These are phyloP conservation scores for Solanum hybrid DNA, from an alignment of 305 asterid genomes.

Conservation along the genomic window DNA sequence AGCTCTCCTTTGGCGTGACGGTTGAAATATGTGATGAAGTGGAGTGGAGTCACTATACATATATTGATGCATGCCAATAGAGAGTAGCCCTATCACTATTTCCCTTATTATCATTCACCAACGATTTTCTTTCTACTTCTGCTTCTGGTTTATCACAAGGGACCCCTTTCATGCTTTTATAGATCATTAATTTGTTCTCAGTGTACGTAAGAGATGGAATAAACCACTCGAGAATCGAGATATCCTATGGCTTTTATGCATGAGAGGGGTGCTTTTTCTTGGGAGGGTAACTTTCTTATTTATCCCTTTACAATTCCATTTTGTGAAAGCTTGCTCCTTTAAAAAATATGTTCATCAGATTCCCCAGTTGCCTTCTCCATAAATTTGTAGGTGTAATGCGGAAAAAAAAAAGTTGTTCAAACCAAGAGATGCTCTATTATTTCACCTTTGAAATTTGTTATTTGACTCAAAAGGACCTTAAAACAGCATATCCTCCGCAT, in stretches of 20 bases:
- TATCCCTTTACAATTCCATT: background rate
- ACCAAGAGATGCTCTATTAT: slow-evolving; percentile 13
- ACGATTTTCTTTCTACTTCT: background rate
- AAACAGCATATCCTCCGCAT: slow-evolving; percentile 23
- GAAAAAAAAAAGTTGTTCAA: background rate
- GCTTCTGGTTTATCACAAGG: background rate
- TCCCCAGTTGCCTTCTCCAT: slow-evolving; percentile 13
- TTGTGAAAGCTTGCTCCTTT: background rate
- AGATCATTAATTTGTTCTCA: no score
- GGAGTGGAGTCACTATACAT: background rate
- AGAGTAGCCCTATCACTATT: slow-evolving; percentile 44
- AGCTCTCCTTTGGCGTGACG: slow-evolving; percentile 59
- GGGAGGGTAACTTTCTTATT: background rate
- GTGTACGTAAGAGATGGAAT: no score
- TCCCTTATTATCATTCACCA: slow-evolving; percentile 15
- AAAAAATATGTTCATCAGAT: background rate
- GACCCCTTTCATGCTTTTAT: background rate
- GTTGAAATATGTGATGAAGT: background rate
- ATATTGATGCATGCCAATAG: slow-evolving; percentile 31
- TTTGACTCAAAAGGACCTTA: background rate
- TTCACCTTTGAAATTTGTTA: background rate
- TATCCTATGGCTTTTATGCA: slow-evolving; percentile 14
- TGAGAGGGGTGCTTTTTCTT: background rate
- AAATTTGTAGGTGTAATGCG: background rate
- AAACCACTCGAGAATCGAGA: slow-evolving; percentile 26